Base-by-base conservation (phyloP, 306 rosid species). In the Carpinus viminea region DNA sequence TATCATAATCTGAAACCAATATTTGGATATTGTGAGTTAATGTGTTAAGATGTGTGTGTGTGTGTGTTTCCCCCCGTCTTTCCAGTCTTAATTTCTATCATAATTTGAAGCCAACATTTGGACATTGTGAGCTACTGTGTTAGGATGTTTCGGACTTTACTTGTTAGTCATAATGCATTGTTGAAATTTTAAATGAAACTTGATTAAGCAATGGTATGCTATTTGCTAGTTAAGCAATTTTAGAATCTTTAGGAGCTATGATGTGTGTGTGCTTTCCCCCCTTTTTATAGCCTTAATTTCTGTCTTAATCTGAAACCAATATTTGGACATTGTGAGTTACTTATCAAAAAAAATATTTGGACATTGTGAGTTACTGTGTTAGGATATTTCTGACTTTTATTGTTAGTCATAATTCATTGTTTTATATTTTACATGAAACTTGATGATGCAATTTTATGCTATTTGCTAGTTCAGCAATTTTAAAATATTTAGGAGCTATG, bases 61-160 rank as follows among this genome's bases (percentile, higher is more conserved):
- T 79, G 72, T 13, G 77, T 86, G n/a, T n/a, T n/a, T 77, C 9
- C 64, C 31, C 26, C 74, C 6, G 43, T 38, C 38, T 51, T 79
- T 75, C 52, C 51, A 2, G 71, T 70, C 51, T 57, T 74, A 62
- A 41, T 65, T 41, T 76, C 48, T 70, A 41, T 78, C 17, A 24
- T 16, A 7, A 75, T 72, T 20, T 69, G 55, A 60, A 78, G 34
- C 54, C 76, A 72, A 55, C 3, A 70, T 34, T 21, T 51, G 57
- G 46, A 47, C 75, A 13, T 50, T 26, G 12, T 24, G 75, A 0
- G 46, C 13, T 48, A 3, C 21, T 52, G 48, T 28, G 26, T 38
- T 17, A 66, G 38, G 51, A 66, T 66, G 26, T 41, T 64, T 38
- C 71, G 10, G 26, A 38, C 26, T 66, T 66, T 20, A 41, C 17